Percentiles rank a stretch among this genome's conserved stretches.
Conservation (phyloP, 192 early-diverging fungal species). For the Coemansia sp. region DNA sequence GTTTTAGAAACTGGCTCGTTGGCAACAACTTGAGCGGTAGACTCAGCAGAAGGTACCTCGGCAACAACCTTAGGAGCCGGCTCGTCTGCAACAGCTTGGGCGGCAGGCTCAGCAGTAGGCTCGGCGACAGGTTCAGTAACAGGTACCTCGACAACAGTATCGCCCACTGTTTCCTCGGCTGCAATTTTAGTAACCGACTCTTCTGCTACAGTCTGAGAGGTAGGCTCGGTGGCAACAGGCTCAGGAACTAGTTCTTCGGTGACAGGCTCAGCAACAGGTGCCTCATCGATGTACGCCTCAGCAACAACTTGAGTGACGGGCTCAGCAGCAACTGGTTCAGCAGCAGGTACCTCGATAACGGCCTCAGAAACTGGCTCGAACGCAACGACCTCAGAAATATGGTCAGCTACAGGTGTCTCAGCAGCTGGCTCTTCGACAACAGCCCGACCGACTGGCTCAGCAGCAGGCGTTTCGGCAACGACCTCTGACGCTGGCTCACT, state of each 20-base stretch:
- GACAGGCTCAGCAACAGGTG: not conserved
- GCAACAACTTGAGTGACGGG: not conserved
- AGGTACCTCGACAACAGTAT: no score
- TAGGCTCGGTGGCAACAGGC: not conserved
- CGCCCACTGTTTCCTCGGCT: not conserved
- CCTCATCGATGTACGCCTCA: not conserved
- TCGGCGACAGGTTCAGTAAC: not conserved
- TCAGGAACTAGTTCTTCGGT: not conserved
- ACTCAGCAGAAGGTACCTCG: not conserved
- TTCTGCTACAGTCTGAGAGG: not conserved
- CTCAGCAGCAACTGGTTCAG: conserved; percentile 9
- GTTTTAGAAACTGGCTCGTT: not conserved
- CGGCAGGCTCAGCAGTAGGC: not conserved
- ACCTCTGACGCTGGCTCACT: not conserved
- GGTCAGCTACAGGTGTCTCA: no score
- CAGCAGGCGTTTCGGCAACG: not conserved
- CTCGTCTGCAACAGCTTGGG: not conserved
- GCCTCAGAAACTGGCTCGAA: conserved; percentile 1
- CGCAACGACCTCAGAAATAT: not conserved
- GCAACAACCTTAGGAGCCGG: not conserved
- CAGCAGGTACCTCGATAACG: not conserved
- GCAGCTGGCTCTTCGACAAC: not conserved
- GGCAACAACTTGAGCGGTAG: not conserved
- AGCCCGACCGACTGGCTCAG: not conserved
- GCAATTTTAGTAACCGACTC: not conserved